Base-by-base conservation (phyloP, 257 asterid genomes). In the Salvia hispanica region DNA sequence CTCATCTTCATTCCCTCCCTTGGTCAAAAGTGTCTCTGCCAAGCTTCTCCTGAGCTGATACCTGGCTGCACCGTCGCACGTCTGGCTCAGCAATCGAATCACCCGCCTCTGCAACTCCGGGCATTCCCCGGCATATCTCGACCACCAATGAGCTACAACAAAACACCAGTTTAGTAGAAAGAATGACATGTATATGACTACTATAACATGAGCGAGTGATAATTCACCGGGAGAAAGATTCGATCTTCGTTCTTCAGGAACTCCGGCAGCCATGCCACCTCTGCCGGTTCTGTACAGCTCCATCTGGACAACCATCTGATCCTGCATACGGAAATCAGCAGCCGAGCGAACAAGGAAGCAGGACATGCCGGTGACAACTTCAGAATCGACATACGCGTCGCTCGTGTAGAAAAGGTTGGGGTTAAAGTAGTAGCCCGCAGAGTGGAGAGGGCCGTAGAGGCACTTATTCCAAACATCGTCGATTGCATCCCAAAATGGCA, bases 361-460 rank as follows among this genome's bases (percentile, higher is more conserved):
- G 13, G 46, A 21, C 42, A 84, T 55, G 5, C 95, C 97, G 1
- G 61, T 75, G 7, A 72, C 67, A 28, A 88, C 91, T 74, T 90
- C 95, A 3, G 74, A 66, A 31, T 84, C 96, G 3, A 69, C 39
- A 28, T 14, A 58, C 47, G 76, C 80, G 25, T 79, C 78, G 0
- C 12, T 46, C 0, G 87, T 70, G 50, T 86, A 83, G 46, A 81
- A 84, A 13, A 86, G 47, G 14, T 7, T 56, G 12, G 95, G 96
- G 70, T 90, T 88, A 36, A 90, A 43, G 65, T 70, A 84, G 75
- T 79, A 84, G 8, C 86, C 96, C 0, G 85, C 82, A 3, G 90
- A 66, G 50, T 86, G 97, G 31, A 90, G 84, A 62, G 84, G 90
- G 81, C 80, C 81, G 44, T 90, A 76, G 31, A 90, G 85, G 48